These are phyloP conservation scores for Fusarium foetens DNA, from an alignment of 2,329 filamentous ascomycete species.

Conservation along the genomic window DNA sequence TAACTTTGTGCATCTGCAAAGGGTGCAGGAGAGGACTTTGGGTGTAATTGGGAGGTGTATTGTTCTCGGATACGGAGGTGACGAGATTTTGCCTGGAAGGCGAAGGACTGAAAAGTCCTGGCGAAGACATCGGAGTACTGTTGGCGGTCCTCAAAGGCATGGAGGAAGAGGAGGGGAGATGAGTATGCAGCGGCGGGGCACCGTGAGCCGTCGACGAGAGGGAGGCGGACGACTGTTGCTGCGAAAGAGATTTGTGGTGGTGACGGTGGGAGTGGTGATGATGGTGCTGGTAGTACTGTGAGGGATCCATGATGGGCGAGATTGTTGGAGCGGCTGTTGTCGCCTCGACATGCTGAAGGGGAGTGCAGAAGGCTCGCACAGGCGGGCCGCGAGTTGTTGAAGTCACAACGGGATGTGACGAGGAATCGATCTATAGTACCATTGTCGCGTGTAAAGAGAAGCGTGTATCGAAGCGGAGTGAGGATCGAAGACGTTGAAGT, in stretches of 20 bases:
- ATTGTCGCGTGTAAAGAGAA: conserved; percentile 34
- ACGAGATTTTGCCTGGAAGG: conserved; percentile 55
- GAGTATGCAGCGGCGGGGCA: conserved; percentile 44
- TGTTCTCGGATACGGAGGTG: conserved; percentile 63
- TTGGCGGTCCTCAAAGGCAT: conserved; percentile 60
- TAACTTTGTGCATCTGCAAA: conserved; percentile 76
- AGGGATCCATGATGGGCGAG: conserved; percentile 44
- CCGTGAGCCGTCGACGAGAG: conserved; percentile 42
- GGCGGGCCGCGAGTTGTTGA: conserved; percentile 36
- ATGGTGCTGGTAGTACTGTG: conserved; percentile 42
- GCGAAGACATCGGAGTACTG: conserved; percentile 69
- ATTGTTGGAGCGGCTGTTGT: conserved; percentile 34
- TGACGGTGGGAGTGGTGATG: conserved; percentile 38
- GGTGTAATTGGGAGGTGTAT: conserved; percentile 60
- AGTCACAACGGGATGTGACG: conserved; percentile 41
- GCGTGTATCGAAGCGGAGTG: conserved; percentile 5
- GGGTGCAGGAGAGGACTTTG: conserved; percentile 75
- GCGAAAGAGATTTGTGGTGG: conserved; percentile 45
- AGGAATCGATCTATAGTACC: conserved; percentile 41
- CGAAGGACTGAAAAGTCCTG: conserved; percentile 68
- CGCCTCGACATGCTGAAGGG: conserved; percentile 44
- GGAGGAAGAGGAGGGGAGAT: conserved; percentile 51
- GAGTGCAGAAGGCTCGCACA: conserved; percentile 38
- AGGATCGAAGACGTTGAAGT: conserved; percentile 5
- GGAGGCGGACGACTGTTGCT: conserved; percentile 45